Percentiles rank a stretch among this genome's conserved stretches.
Evolutionary conservation across 352 stramenopile species (phyloP).

Genomic region (Phytophthora pluvialis): DNA sequence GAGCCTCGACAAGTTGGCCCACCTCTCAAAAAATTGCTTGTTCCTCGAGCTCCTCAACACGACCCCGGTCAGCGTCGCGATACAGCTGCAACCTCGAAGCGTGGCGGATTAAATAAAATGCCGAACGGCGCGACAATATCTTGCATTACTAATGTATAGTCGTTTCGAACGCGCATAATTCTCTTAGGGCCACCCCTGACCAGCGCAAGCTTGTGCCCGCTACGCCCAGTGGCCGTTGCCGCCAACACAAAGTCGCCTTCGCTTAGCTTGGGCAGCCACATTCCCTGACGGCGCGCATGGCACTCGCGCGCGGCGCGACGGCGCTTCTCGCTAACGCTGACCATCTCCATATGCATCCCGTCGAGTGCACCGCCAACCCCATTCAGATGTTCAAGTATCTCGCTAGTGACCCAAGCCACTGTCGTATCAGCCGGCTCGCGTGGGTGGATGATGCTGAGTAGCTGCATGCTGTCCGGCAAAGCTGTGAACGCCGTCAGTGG

Average conservation of each 20-base stretch:
- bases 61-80: background rate
- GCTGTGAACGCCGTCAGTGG: slow-evolving; percentile 23
- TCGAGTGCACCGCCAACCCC: slow-evolving; percentile 5
- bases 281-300: background rate
- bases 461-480: slow-evolving; percentile 1
- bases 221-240: background rate
- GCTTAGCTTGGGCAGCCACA: slow-evolving; percentile 12
- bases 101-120: background rate
- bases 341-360: too few relatives aligned
- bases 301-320: slow-evolving; percentile 8
- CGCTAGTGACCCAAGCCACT: slow-evolving; percentile 10
- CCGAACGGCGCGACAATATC: background rate
- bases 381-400: slow-evolving; percentile 4
- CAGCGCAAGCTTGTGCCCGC: background rate
- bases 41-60: background rate
- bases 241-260: slow-evolving; percentile 26
- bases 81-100: slow-evolving; percentile 15
- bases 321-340: slow-evolving; percentile 15
- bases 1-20: background rate
- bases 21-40: too few relatives aligned
- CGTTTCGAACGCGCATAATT: background rate
- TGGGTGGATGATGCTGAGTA: slow-evolving; percentile 3
- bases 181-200: background rate
- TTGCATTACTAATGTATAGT: background rate
- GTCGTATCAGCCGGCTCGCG: background rate